Percentiles rank a stretch among this genome's conserved stretches.
Conservation (phyloP, 331 rosid genomes). For the Quercus lobata region DNA sequence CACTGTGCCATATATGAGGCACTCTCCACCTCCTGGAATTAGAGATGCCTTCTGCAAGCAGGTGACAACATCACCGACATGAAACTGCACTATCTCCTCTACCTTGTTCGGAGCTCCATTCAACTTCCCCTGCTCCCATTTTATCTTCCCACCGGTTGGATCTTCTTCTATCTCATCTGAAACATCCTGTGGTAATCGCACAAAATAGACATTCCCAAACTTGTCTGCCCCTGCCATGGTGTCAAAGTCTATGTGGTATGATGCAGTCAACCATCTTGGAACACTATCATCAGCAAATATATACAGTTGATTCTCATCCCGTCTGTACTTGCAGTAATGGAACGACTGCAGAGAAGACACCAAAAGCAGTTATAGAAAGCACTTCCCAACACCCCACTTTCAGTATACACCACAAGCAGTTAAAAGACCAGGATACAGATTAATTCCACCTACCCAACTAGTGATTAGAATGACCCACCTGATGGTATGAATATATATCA, state of each 20-base stretch:
- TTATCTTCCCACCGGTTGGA: constrained; percentile 96
- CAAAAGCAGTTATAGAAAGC: constrained; percentile 5
- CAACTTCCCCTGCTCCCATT: constrained; percentile 96
- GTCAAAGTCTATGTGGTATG: constrained; percentile 92
- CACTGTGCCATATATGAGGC: constrained; percentile 81
- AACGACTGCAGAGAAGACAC: constrained; percentile 68
- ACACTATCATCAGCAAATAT: constrained; percentile 93
- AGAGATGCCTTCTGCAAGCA: constrained; percentile 93
- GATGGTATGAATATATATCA: neutral
- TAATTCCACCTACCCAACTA: neutral
- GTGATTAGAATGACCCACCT: neutral
- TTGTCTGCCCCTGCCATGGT: constrained; percentile 99
- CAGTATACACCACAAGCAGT: neutral
- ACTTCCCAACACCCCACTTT: neutral
- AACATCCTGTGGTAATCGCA: constrained; percentile 85
- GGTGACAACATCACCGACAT: constrained; percentile 78
- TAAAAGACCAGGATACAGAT: neutral
- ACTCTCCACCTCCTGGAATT: constrained; percentile 93
- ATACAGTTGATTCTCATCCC: constrained; percentile 92
- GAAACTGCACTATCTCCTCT: constrained; percentile 92
- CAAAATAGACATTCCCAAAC: constrained; percentile 89
- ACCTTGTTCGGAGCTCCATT: constrained; percentile 97
- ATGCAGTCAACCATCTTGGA: constrained; percentile 96
- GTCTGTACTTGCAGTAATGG: constrained; percentile 96
- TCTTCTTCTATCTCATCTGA: constrained; percentile 98